phyloP scores from a whole-genome alignment of 2,329 filamentous ascomycete species.

The Graphilbum ipis-grandicollis region DNA sequence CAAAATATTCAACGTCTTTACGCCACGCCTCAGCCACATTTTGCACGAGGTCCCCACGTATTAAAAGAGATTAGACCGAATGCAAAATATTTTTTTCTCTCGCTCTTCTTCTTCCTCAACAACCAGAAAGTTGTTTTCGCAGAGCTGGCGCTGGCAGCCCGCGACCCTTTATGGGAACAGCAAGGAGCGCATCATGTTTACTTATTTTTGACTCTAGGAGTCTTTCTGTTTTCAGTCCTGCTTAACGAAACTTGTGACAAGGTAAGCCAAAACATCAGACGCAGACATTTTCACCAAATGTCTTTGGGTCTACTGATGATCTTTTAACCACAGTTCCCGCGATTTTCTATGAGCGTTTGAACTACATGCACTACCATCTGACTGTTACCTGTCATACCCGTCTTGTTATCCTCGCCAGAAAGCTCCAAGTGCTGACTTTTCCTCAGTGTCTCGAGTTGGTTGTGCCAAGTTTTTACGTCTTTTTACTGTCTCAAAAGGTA shows the following conservation, averaged over 20 bases:
- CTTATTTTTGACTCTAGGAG: neutral
- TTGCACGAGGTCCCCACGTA: neutral
- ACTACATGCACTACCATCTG: slow-evolving; percentile 70
- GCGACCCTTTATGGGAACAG: too few relatives aligned
- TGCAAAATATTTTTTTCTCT: neutral
- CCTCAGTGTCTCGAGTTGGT: too few relatives aligned
- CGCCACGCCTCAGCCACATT: neutral
- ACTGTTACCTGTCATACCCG: slow-evolving; percentile 23
- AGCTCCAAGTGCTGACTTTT: too few relatives aligned
- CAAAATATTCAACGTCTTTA: too few relatives aligned
- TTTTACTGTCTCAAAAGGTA: slow-evolving; percentile 3
- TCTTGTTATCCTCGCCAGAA: too few relatives aligned
- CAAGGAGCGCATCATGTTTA: too few relatives aligned
- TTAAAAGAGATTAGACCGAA: neutral
- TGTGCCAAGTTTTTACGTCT: too few relatives aligned
- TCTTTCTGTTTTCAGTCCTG: neutral
- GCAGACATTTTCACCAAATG: too few relatives aligned
- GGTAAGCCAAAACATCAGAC: slow-evolving; percentile 3
- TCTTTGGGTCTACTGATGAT: slow-evolving; percentile 29
- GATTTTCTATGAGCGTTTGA: slow-evolving; percentile 39
- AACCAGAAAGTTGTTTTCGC: too few relatives aligned
- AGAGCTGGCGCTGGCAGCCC: too few relatives aligned
- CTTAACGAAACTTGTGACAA: neutral
- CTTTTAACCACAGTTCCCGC: slow-evolving; percentile 40
- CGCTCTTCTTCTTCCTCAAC: neutral